Conservation (phyloP, 306 rosid genomes). For the Mimosa pudica region DNA sequence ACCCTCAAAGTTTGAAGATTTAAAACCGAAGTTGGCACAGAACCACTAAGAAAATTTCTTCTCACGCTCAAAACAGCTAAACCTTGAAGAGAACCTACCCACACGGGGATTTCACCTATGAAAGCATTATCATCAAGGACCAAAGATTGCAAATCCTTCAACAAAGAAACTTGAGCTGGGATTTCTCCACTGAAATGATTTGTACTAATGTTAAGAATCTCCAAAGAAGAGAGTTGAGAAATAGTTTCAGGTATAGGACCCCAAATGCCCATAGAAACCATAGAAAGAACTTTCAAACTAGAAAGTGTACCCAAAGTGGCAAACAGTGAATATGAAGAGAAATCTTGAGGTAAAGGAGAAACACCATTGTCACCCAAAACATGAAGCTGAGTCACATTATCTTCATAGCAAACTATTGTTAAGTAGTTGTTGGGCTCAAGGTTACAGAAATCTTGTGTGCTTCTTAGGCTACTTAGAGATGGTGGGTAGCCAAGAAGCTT, state of each 20-base stretch:
- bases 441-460: conserved; percentile 57
- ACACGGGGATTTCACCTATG: conserved; percentile 57
- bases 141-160: conserved; percentile 69
- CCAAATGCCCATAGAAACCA: conserved; percentile 74
- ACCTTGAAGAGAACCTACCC: conserved; percentile 61
- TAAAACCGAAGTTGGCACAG: conserved; percentile 61
- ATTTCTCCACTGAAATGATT: conserved; percentile 67
- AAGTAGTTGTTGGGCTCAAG: conserved; percentile 67
- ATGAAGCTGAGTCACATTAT: conserved; percentile 75
- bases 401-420: conserved; percentile 74
- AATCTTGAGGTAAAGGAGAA: conserved; percentile 44
- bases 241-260: conserved; percentile 68
- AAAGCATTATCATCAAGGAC: conserved; percentile 73
- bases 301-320: conserved; percentile 50
- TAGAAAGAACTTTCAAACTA: conserved; percentile 72
- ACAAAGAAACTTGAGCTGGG: conserved; percentile 57
- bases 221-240: conserved; percentile 57
- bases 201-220: conserved; percentile 75
- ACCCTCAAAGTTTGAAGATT: conserved; percentile 57
- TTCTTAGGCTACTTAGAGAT: conserved; percentile 43
- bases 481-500: conserved; percentile 69
- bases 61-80: conserved; percentile 74
- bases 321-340: conserved; percentile 59
- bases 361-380: conserved; percentile 54
- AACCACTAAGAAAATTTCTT: conserved; percentile 62